A percentile compares a stretch with the other conserved stretches of the same genome.
Evolutionary conservation across 2,329 filamentous ascomycete species (phyloP).

Genomic region (Apiospora saccharicola): DNA sequence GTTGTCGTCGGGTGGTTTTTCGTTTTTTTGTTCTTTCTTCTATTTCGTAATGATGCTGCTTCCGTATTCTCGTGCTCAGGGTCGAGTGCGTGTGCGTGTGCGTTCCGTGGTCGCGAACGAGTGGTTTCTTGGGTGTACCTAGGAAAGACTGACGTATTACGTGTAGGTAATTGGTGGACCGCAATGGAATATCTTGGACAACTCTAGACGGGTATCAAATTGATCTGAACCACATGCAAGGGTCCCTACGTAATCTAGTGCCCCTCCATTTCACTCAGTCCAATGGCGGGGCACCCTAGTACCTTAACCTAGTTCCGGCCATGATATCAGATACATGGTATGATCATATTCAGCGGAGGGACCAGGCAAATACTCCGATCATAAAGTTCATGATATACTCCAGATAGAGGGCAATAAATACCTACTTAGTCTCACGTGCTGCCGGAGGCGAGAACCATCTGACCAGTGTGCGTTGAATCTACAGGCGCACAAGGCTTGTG

Average conservation of each 20-base stretch:
- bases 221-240: constrained; percentile 8
- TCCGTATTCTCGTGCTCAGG: not conserved
- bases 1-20: not conserved
- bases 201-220: not conserved
- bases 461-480: no score
- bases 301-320: no score
- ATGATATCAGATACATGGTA: not conserved
- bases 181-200: constrained; percentile 21
- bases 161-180: constrained; percentile 1
- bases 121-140: not conserved
- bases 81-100: not conserved
- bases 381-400: no score
- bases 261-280: not conserved
- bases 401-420: no score
- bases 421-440: no score
- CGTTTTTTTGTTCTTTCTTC: not conserved
- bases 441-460: no score
- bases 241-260: constrained; percentile 10
- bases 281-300: constrained; percentile 12
- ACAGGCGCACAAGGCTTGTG: no score
- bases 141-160: not conserved
- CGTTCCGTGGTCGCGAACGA: constrained; percentile 14
- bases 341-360: not conserved
- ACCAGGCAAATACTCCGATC: not conserved
- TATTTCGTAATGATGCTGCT: not conserved